Conservation (phyloP, 73 alveolate genomes). For the Symbiodinium natans region DNA sequence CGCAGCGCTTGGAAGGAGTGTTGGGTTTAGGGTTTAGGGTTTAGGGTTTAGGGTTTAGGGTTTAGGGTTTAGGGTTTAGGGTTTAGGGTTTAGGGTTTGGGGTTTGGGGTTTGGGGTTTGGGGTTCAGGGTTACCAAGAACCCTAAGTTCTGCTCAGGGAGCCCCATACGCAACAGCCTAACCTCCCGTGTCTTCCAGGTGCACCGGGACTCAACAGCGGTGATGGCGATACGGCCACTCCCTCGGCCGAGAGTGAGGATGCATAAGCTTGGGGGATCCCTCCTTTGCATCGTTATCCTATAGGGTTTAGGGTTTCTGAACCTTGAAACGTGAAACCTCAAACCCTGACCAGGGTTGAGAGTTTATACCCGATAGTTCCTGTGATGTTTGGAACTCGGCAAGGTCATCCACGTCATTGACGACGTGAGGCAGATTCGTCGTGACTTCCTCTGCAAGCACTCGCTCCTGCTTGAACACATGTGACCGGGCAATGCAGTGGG, state of each 20-base stretch:
- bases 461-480: slow-evolving; percentile 68
- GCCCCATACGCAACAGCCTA: too few species aligned
- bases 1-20: too few species aligned
- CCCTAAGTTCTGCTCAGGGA: too few species aligned
- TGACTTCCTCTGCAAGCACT: slow-evolving; percentile 64
- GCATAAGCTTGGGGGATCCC: not conserved
- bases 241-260: too few species aligned
- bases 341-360: not conserved
- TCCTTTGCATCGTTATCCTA: not conserved
- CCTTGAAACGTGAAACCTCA: not conserved
- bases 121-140: too few species aligned
- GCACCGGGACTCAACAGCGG: not conserved
- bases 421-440: slow-evolving; percentile 58
- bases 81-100: too few species aligned
- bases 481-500: not conserved
- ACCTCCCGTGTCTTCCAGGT: not conserved
- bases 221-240: not conserved
- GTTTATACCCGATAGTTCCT: not conserved
- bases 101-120: too few species aligned
- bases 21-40: too few species aligned
- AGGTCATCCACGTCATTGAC: slow-evolving; percentile 76
- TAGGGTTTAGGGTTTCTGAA: not conserved
- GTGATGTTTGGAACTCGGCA: not conserved
- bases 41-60: too few species aligned
- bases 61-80: too few species aligned